These are phyloP conservation scores for Cyberlindnera lachancei DNA, from an alignment of 805 yeast genomes.

Conservation along the genomic window DNA sequence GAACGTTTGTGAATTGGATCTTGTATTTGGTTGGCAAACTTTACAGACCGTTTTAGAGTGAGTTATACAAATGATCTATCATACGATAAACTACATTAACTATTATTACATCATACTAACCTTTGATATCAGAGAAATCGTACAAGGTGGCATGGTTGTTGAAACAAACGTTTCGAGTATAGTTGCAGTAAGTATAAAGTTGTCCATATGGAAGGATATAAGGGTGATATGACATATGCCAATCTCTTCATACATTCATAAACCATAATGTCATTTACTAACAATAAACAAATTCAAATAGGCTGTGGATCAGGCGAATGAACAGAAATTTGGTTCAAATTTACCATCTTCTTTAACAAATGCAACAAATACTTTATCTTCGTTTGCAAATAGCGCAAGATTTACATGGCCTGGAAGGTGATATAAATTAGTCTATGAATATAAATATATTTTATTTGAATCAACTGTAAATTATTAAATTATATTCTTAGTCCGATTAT, in stretches of 20 bases:
- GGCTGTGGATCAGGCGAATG: constrained; percentile 63
- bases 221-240: too few species aligned
- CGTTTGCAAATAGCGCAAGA: constrained; percentile 22
- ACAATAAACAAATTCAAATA: neutral
- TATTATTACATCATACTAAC: neutral
- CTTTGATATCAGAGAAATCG: constrained; percentile 47
- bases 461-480: too few species aligned
- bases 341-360: constrained; percentile 23
- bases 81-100: too few species aligned
- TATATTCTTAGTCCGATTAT: too few species aligned
- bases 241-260: too few species aligned
- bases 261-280: constrained; percentile 1
- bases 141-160: constrained; percentile 97
- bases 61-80: constrained; percentile 2
- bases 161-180: constrained; percentile 81
- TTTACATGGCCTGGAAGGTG: constrained; percentile 22
- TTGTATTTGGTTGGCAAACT: constrained; percentile 99
- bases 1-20: constrained; percentile 90
- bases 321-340: constrained; percentile 9
- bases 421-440: neutral
- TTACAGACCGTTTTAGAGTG: constrained; percentile 75
- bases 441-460: too few species aligned
- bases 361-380: constrained; percentile 22
- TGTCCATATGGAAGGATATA: too few species aligned
- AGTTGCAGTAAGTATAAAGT: constrained; percentile 46